Evolutionary conservation across 495 filamentous ascomycete species (phyloP), one percentile per base, ranked within the genome.

Genomic region (Penicillium diatomitis): DNA sequence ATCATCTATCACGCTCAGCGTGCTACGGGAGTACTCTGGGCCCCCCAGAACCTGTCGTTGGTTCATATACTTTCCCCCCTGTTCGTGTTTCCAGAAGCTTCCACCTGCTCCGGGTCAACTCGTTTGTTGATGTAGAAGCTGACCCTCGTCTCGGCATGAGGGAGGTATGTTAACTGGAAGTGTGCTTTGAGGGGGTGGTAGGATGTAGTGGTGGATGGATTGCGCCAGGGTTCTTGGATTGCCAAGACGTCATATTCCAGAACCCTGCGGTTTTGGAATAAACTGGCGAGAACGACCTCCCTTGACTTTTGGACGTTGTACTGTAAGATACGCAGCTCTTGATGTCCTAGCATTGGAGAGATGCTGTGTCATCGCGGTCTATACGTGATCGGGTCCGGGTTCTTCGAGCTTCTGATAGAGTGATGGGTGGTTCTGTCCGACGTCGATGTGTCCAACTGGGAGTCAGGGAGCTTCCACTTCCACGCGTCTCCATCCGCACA

Each of bases 251-350:
- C 9, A 29, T 42, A 42, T 42, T 42, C 40, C 29, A 42, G 40
- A 31, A 42, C 40, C 40, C 40, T 29, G 31, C 20, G 40, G 40
- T 42, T 42, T 31, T 42, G 40, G 29, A 42, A 42, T 42, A 42
- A n/a, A 29, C 40, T 42, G 40, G 40, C 40, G 5, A 42, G 20
- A 29, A 42, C 20, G 1, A 42, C 40, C 4, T 42, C 40, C 10
- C 40, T 42, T 10, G 40, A 42, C 40, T 42, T 42, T 33, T 44
- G 42, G 42, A 44, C 42, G 42, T 44, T 44, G 42, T 44, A 44
- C 42, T 44, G 42, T 44, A 44, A 44, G 42, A 44, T 44, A 33
- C 42, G 42, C 9, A 35, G 32, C 42, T 44, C 42, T 34, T 44
- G 31, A 31, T 44, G 42, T 44, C 42, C n/a, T 44, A 44, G 42